Evolutionary conservation across 148 eudicot species (phyloP).

Genomic region (Chenopodium berlandieri): DNA sequence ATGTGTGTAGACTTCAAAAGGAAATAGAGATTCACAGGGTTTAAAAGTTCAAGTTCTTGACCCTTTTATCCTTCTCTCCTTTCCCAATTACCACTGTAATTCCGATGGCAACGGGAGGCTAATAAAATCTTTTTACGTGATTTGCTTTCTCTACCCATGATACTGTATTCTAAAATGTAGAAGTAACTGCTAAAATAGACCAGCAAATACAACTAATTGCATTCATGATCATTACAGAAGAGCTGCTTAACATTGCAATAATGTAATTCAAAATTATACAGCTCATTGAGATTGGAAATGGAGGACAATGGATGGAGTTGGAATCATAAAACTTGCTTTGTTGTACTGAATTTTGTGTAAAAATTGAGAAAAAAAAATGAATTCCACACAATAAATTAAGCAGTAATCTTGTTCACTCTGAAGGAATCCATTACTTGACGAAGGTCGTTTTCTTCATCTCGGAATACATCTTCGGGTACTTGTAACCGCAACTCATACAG

Average conservation of each 20-base stretch:
- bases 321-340: background rate
- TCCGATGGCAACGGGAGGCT: background rate
- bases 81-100: background rate
- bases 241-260: background rate
- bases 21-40: background rate
- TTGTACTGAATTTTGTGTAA: background rate
- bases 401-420: slow-evolving; percentile 73
- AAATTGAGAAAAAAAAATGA: background rate
- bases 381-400: slow-evolving; percentile 24
- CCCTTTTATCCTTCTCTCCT: background rate
- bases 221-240: background rate
- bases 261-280: background rate
- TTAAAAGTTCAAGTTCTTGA: background rate
- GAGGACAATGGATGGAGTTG: background rate
- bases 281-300: background rate
- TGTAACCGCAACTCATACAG: slow-evolving; percentile 80
- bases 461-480: slow-evolving; percentile 73
- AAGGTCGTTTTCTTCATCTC: slow-evolving; percentile 72
- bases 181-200: background rate
- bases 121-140: background rate
- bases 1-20: background rate
- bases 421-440: slow-evolving; percentile 84
- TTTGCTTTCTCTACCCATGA: background rate
- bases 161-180: background rate
- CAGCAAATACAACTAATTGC: background rate